Evolutionary conservation across 495 filamentous ascomycete species (phyloP), one percentile per base, ranked within the genome.

Genomic region (Aspergillus incahuasiensis): DNA sequence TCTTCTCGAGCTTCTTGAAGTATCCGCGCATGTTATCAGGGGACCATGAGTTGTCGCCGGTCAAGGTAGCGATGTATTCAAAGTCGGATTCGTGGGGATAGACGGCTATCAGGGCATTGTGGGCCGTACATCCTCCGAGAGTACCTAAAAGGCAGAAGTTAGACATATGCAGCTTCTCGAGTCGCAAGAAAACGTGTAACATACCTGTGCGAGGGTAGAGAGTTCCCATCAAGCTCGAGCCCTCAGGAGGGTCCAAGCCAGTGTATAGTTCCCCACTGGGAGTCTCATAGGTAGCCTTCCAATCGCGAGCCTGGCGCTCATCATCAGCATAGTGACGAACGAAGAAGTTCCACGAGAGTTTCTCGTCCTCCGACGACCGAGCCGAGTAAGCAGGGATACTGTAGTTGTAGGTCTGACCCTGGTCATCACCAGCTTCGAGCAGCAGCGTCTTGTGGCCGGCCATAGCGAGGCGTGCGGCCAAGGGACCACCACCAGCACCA

Each of bases 361-460:
- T 50, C 25, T 62, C 65, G 51, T 77, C 68, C 54, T 79, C 73
- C 1, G 76, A 69, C 8, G 75, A 64, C 11, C 57, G 60, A 40
- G 65, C 62, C 1, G 64, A 64, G 34, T 69, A 70, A 4, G 68
- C 74, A 1, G 77, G 75, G 16, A 78, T 63, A 57, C 66, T 71
- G 39, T 64, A 68, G 53, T 72, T 68, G 25, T 48, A 28, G 40
- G 63, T 69, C 5, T 74, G 65, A 5, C 79, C 80, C 44, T 83
- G 73, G 57, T 88, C 83, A 47, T 79, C 76, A 19, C 86, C 86
- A 0, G 86, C 82, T 60, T 88, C 85, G 40, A 88, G 71, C 9
- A 88, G 67, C 5, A 87, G 74, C 1, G 80, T 81, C 38, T 73
- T 80, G 59, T 80, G 79, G 12, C 82, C 83, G 21, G 80, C 82